phyloP scores from a whole-genome alignment of 192 early-diverging fungal species.

The Backusella morwellensis region DNA sequence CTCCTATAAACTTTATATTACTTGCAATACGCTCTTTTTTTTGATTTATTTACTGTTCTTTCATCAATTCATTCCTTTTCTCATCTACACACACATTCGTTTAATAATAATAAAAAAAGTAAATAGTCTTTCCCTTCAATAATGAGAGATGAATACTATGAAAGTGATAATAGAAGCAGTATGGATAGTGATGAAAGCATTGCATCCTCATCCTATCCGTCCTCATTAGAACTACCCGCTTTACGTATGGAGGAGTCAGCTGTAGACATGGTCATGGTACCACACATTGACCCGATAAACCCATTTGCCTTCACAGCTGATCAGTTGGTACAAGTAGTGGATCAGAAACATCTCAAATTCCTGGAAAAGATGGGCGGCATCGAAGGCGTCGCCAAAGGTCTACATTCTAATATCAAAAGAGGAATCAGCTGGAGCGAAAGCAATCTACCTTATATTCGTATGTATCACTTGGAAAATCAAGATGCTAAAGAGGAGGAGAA shows the following conservation, averaged over 20 bases:
- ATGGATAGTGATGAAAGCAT: background rate
- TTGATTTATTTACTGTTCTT: background rate
- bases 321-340: conserved; percentile 48
- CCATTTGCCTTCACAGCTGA: conserved; percentile 48
- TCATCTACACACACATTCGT: background rate
- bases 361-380: conserved; percentile 42
- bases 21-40: background rate
- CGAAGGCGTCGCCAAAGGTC: conserved; percentile 44
- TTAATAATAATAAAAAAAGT: background rate
- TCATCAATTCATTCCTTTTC: background rate
- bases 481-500: background rate
- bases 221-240: background rate
- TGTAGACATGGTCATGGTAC: background rate
- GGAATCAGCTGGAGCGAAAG: conserved; percentile 11
- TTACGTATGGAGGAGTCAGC: background rate
- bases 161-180: background rate
- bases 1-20: background rate
- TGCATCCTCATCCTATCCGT: background rate
- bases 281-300: conserved; percentile 37
- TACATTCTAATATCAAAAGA: conserved; percentile 39
- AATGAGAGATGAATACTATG: conserved; percentile 6
- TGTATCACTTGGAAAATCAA: background rate
- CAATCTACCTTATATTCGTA: background rate
- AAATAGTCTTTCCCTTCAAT: background rate
- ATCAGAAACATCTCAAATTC: conserved; percentile 48